Percentiles rank a stretch among this genome's conserved stretches.
Conservation (phyloP, 2,329 filamentous ascomycete species). For the Calonectria fujianensis region DNA sequence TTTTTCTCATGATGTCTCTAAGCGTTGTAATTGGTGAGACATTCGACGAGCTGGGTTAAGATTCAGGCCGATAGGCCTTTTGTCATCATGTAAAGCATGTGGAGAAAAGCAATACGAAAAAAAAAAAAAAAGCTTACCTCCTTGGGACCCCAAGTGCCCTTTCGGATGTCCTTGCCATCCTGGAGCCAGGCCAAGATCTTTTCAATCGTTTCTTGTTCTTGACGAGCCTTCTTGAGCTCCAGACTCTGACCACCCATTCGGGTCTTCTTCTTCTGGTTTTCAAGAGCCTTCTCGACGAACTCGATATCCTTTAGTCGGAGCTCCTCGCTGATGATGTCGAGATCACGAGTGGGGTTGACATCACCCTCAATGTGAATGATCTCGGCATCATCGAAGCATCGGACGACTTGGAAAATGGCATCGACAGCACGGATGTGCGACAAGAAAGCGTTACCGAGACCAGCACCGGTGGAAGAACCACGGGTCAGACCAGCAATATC, state of each 20-base stretch:
- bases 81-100: conserved; percentile 87
- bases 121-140: conserved; percentile 81
- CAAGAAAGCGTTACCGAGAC: conserved; percentile 97
- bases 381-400: conserved; percentile 98
- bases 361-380: conserved; percentile 99
- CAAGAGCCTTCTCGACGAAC: conserved; percentile 96
- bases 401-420: conserved; percentile 97
- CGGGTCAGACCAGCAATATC: conserved; percentile 98
- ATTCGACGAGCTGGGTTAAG: conserved; percentile 99
- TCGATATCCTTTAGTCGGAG: conserved; percentile 98
- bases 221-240: conserved; percentile 97
- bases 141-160: conserved; percentile 91
- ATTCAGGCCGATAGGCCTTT: conserved; percentile 94
- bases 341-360: conserved; percentile 93
- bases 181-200: conserved; percentile 90
- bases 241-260: conserved; percentile 94
- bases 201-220: conserved; percentile 94
- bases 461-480: conserved; percentile 96
- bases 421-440: conserved; percentile 99
- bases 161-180: conserved; percentile 93
- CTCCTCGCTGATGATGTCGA: conserved; percentile 98
- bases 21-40: conserved; percentile 82
- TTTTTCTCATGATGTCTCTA: conserved; percentile 89
- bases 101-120: conserved; percentile 30
- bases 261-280: conserved; percentile 95